Conservation (phyloP, 129 eudicot species). For the Cynara cardunculus region DNA sequence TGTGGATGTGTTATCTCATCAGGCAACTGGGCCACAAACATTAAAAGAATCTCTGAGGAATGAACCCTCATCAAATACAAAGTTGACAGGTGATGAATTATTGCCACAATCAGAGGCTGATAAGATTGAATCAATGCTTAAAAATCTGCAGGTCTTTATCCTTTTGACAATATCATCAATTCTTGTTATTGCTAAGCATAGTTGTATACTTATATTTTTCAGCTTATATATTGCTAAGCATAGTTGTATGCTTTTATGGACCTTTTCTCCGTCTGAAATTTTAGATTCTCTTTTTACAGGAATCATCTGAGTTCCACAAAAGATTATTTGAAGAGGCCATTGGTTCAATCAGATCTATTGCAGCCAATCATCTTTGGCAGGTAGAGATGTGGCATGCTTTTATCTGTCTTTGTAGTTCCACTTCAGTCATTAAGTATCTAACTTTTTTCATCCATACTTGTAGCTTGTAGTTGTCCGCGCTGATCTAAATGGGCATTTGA, state of each 20-base stretch:
- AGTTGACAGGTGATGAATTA: constrained; percentile 57
- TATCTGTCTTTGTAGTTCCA: constrained; percentile 4
- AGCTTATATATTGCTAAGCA: not conserved
- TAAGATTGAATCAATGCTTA: constrained; percentile 81
- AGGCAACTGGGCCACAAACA: constrained; percentile 34
- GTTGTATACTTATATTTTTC: not conserved
- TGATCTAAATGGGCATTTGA: constrained; percentile 83
- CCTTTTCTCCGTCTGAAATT: not conserved
- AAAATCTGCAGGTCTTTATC: constrained; percentile 61
- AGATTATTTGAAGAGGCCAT: constrained; percentile 81
- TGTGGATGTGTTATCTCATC: constrained; percentile 46
- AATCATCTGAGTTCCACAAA: constrained; percentile 86
- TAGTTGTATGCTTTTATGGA: too few species aligned
- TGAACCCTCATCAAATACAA: constrained; percentile 6
- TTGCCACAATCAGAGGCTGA: constrained; percentile 89
- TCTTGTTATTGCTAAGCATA: constrained; percentile 3
- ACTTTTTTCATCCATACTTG: constrained; percentile 21
- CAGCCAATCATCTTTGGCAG: constrained; percentile 99
- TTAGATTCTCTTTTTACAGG: constrained; percentile 42
- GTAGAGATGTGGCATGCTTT: constrained; percentile 27
- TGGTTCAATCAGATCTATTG: constrained; percentile 72
- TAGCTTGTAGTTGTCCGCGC: constrained; percentile 98
- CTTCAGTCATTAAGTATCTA: not conserved
- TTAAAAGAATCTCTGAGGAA: constrained; percentile 28
- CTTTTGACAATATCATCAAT: not conserved